Conservation (phyloP, 352 stramenopile genomes). For the Blastocystis sp. region DNA sequence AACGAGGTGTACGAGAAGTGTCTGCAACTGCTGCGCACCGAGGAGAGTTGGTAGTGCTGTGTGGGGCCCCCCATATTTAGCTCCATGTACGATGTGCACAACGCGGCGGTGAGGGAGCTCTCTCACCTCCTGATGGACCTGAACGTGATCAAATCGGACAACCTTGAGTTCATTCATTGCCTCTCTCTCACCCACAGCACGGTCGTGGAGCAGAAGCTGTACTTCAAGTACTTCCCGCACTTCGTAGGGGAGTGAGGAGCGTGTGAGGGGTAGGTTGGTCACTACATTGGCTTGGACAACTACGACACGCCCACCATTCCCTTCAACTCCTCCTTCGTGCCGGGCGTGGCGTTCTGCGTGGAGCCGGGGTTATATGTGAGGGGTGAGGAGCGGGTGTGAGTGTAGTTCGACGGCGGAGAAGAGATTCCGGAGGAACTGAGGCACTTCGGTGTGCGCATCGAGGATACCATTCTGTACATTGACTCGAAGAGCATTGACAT, state of each 20-base stretch:
- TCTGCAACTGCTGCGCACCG: background rate
- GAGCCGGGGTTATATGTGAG: slow-evolving; percentile 55
- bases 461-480: slow-evolving; percentile 64
- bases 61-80: background rate
- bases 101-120: background rate
- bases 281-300: slow-evolving; percentile 71
- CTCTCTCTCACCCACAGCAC: background rate
- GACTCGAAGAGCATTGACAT: slow-evolving; percentile 44
- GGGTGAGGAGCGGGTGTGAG: background rate
- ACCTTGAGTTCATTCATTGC: background rate
- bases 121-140: slow-evolving; percentile 37
- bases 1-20: slow-evolving; percentile 57
- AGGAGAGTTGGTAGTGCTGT: slow-evolving; percentile 1
- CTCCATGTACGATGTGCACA: slow-evolving; percentile 46
- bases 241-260: background rate
- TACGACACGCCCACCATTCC: slow-evolving; percentile 37
- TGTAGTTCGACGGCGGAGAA: slow-evolving; percentile 57
- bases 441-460: slow-evolving; percentile 54
- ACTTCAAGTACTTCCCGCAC: slow-evolving; percentile 70
- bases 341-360: slow-evolving; percentile 61
- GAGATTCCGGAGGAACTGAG: slow-evolving; percentile 58
- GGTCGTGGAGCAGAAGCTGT: slow-evolving; percentile 61
- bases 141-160: slow-evolving; percentile 49
- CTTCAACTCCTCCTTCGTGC: slow-evolving; percentile 34
- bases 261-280: background rate